Conservation (phyloP, 257 asterid genomes). For the Parsonsia alboflavescens region DNA sequence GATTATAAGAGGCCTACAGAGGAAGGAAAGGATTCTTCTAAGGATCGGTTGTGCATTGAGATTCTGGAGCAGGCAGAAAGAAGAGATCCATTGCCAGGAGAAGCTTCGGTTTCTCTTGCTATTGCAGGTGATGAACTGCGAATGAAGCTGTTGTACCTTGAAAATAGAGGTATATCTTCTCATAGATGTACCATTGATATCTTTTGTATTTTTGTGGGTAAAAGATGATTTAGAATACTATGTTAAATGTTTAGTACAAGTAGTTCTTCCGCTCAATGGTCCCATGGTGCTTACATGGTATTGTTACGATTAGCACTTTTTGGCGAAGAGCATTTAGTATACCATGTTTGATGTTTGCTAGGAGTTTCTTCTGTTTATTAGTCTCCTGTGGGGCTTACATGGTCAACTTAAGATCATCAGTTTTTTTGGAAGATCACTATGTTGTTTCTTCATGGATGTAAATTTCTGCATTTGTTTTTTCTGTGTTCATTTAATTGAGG, state of each 20-base stretch:
- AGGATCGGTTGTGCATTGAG: conserved; percentile 85
- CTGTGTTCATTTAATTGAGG: neutral
- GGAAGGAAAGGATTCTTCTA: conserved; percentile 76
- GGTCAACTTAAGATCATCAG: neutral
- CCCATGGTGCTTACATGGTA: neutral
- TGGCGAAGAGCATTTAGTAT: neutral
- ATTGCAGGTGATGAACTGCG: conserved; percentile 95
- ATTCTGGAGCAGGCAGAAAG: conserved; percentile 96
- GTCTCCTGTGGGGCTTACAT: neutral
- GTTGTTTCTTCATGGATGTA: neutral
- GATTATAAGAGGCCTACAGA: conserved; percentile 54
- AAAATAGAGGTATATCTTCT: conserved; percentile 64
- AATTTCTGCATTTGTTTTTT: neutral
- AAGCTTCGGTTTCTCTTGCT: conserved; percentile 95
- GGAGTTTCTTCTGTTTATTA: neutral
- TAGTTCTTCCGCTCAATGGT: neutral
- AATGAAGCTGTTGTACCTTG: conserved; percentile 74
- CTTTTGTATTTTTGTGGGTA: neutral
- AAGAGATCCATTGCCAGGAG: conserved; percentile 80
- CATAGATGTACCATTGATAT: neutral
- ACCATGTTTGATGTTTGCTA: neutral
- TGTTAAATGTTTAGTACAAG: neutral
- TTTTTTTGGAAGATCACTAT: neutral
- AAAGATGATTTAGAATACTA: neutral
- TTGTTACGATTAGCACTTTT: neutral